Evolutionary conservation across 2,329 filamentous ascomycete genomes (phyloP).

Genomic region (Lasiodiplodia citricola): DNA sequence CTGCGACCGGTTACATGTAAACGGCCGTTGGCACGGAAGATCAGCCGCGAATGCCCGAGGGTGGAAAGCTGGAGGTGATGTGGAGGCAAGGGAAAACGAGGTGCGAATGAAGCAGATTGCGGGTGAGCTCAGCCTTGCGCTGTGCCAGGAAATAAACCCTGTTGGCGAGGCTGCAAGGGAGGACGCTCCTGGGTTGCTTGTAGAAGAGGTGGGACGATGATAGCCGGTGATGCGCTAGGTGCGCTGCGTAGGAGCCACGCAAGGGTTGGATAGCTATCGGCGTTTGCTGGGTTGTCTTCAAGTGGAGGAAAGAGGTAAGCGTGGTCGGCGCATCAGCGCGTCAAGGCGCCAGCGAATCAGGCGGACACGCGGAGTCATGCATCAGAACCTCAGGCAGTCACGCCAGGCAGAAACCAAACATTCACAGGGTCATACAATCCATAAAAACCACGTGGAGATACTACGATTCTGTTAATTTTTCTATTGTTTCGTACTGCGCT

Average conservation of each 20-base stretch:
- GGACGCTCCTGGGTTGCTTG: not conserved
- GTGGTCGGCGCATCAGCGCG: not conserved
- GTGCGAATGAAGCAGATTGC: not conserved
- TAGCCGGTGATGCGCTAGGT: not conserved
- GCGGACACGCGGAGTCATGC: not conserved
- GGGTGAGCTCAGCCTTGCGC: not conserved
- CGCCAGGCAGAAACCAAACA: not conserved
- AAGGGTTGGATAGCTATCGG: not conserved
- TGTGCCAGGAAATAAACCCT: not conserved
- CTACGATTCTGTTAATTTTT: not conserved
- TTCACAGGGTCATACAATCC: not conserved
- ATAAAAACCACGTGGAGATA: not conserved
- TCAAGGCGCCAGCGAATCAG: not conserved
- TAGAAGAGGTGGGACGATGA: not conserved
- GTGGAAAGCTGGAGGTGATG: not conserved
- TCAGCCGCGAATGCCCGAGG: not conserved
- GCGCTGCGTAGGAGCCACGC: not conserved
- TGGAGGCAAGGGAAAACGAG: not conserved
- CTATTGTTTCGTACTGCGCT: not conserved
- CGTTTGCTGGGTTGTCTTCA: not conserved
- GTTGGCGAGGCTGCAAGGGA: not conserved
- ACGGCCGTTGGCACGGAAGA: not conserved
- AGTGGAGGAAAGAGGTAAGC: not conserved
- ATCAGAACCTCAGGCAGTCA: not conserved
- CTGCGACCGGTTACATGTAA: not conserved